phyloP scores from a whole-genome alignment of 2,329 filamentous ascomycete genomes.

The Colletotrichum salicis region DNA sequence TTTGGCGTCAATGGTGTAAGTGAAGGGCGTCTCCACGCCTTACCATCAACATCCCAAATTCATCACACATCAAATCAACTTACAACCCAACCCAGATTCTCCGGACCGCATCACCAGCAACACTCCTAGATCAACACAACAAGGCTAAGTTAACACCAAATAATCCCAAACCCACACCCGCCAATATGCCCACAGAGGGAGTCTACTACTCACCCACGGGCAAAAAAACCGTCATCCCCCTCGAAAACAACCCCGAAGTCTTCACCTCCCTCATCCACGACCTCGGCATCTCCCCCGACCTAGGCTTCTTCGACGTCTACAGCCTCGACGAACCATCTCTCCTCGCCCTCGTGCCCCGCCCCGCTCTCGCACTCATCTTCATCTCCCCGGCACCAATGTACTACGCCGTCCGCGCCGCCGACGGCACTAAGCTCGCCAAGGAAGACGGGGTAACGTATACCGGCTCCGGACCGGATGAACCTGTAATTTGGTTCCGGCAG shows the following conservation, averaged over 20 bases:
- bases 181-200: conserved; percentile 40
- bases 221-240: conserved; percentile 51
- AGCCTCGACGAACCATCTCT: conserved; percentile 81
- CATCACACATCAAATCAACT: background rate
- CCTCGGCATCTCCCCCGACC: conserved; percentile 73
- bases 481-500: conserved; percentile 85
- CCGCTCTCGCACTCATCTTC: conserved; percentile 80
- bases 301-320: conserved; percentile 86
- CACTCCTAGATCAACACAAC: too few relatives aligned
- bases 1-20: conserved; percentile 4
- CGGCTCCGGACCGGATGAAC: conserved; percentile 58
- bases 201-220: conserved; percentile 44
- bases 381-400: conserved; percentile 74
- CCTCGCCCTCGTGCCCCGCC: conserved; percentile 80
- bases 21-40: background rate
- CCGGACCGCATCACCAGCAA: background rate
- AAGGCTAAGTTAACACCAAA: too few relatives aligned
- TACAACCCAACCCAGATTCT: background rate
- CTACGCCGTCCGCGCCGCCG: conserved; percentile 51
- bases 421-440: conserved; percentile 30
- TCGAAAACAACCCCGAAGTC: conserved; percentile 77
- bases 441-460: conserved; percentile 45
- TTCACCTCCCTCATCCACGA: conserved; percentile 78
- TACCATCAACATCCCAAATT: background rate
- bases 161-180: background rate